Evolutionary conservation across 768 basidiomycete species (phyloP).

Genomic region (Termitomyces sp.): DNA sequence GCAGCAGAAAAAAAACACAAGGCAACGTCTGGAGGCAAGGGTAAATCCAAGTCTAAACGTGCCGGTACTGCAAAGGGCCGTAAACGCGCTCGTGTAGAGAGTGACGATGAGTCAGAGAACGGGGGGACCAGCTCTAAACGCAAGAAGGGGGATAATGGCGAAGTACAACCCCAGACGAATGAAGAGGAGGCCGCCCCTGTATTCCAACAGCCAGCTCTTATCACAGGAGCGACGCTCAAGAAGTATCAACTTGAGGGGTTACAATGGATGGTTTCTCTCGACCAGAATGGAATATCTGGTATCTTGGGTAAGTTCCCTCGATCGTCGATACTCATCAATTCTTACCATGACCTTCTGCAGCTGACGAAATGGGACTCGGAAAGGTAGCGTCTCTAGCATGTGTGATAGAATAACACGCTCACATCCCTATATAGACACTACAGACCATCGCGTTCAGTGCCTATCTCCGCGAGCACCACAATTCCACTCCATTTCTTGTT

Average conservation of each 20-base stretch:
- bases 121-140: constrained; percentile 17
- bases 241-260: constrained; percentile 92
- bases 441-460: constrained; percentile 96
- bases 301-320: constrained; percentile 53
- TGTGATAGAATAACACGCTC: not conserved
- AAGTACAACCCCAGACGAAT: constrained; percentile 13
- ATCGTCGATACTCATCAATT: constrained; percentile 4
- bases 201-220: constrained; percentile 71
- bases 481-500: constrained; percentile 75
- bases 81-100: constrained; percentile 21
- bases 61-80: constrained; percentile 10
- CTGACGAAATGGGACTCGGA: constrained; percentile 95
- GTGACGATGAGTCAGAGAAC: constrained; percentile 16
- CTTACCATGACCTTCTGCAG: constrained; percentile 31
- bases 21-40: constrained; percentile 9
- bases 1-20: constrained; percentile 12
- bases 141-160: constrained; percentile 19
- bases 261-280: constrained; percentile 90
- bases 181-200: constrained; percentile 28
- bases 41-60: constrained; percentile 1
- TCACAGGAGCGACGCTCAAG: constrained; percentile 85
- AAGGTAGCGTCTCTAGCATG: constrained; percentile 44
- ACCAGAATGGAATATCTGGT: constrained; percentile 81
- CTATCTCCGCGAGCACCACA: constrained; percentile 72
- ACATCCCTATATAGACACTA: constrained; percentile 61